A percentile compares a stretch with the other conserved stretches of the same genome.
phyloP scores from a whole-genome alignment of 1,139 yeast genomes.

The Blastobotrys aristatus region DNA sequence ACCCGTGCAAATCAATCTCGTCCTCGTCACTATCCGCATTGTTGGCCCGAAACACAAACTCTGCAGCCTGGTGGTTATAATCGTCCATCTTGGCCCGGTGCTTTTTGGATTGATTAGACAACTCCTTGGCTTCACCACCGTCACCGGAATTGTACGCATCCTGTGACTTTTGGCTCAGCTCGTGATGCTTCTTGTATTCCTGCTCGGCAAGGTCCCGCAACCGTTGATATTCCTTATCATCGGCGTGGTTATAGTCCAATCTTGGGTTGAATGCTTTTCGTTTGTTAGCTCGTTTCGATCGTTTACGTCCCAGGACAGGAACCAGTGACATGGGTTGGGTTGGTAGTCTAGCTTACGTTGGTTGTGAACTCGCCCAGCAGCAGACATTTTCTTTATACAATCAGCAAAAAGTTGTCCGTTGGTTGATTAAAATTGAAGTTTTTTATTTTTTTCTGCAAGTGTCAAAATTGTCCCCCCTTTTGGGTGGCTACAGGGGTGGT shows the following conservation, averaged over 20 bases:
- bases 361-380: too few species aligned
- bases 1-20: slow-evolving; percentile 91
- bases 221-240: slow-evolving; percentile 47
- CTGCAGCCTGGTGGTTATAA: slow-evolving; percentile 78
- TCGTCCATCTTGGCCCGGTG: slow-evolving; percentile 58
- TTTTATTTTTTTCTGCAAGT: too few species aligned
- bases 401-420: too few species aligned
- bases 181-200: slow-evolving; percentile 38
- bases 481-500: too few species aligned
- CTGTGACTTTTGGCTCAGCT: slow-evolving; percentile 62
- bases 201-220: slow-evolving; percentile 65
- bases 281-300: not conserved
- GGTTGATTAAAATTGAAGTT: too few species aligned
- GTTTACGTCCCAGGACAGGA: too few species aligned
- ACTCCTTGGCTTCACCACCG: slow-evolving; percentile 62
- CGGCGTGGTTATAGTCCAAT: slow-evolving; percentile 37
- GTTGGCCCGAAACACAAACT: slow-evolving; percentile 81
- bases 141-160: slow-evolving; percentile 72
- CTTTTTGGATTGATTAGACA: slow-evolving; percentile 64
- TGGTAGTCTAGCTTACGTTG: too few species aligned
- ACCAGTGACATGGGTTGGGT: too few species aligned
- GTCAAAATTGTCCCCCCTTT: too few species aligned
- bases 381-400: too few species aligned
- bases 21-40: slow-evolving; percentile 77
- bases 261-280: slow-evolving; percentile 12